Conservation (phyloP, 306 rosid species). For the Neltuma alba region DNA sequence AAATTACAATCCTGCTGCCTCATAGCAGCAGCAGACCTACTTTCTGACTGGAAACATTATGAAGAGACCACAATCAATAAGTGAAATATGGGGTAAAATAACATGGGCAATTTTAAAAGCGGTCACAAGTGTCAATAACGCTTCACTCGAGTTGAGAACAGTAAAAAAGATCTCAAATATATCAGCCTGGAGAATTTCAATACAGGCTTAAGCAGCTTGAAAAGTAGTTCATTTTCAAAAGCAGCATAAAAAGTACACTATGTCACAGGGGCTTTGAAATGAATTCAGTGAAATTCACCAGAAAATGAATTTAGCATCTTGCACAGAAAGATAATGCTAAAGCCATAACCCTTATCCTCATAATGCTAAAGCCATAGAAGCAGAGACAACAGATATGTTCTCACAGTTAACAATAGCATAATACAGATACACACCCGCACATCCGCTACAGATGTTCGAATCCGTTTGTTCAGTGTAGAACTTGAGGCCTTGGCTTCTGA, state of each 20-base stretch:
- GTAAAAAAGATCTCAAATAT: slow-evolving; percentile 7
- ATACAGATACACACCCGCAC: slow-evolving; percentile 65
- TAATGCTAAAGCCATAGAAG: background rate
- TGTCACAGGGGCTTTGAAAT: background rate
- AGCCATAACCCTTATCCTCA: too few species aligned
- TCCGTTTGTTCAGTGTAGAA: slow-evolving; percentile 69
- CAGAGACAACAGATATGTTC: background rate
- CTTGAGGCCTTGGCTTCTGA: slow-evolving; percentile 65
- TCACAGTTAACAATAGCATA: slow-evolving; percentile 10
- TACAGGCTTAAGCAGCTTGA: slow-evolving; percentile 23
- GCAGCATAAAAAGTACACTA: slow-evolving; percentile 20
- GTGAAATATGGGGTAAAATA: slow-evolving; percentile 19
- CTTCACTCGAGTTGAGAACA: slow-evolving; percentile 15
- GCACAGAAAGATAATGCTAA: background rate
- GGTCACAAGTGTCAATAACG: background rate
- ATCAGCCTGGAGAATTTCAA: slow-evolving; percentile 29
- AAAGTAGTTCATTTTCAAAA: slow-evolving; percentile 3
- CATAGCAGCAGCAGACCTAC: slow-evolving; percentile 55
- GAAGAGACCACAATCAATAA: slow-evolving; percentile 41
- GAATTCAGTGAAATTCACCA: slow-evolving; percentile 6
- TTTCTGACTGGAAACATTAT: slow-evolving; percentile 63
- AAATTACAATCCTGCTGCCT: slow-evolving; percentile 71
- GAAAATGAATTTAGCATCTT: background rate
- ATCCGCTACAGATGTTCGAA: slow-evolving; percentile 69
- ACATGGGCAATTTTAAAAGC: slow-evolving; percentile 16